Percentiles rank a stretch among this genome's conserved stretches.
Conservation (phyloP, 2,329 filamentous ascomycete species). For the Colletotrichum paranaense region DNA sequence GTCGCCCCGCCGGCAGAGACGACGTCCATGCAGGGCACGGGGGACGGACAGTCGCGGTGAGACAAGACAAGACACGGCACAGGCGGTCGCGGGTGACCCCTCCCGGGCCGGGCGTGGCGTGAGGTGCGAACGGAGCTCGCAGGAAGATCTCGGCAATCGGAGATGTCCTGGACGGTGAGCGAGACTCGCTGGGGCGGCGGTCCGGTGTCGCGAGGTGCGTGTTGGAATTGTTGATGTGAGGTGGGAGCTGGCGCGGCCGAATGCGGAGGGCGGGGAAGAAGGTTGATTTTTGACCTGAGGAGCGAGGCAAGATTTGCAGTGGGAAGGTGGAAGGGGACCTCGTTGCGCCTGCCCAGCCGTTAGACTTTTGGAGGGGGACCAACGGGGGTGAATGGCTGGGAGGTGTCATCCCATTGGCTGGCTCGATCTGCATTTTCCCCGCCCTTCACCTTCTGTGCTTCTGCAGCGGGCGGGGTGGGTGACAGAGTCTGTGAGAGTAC, state of each 20-base stretch:
- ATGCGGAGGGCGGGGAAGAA: constrained; percentile 37
- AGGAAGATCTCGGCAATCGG: constrained; percentile 25
- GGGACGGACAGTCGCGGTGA: constrained; percentile 31
- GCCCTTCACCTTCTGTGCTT: constrained; percentile 24
- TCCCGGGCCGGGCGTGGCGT: constrained; percentile 32
- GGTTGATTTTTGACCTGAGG: constrained; percentile 34
- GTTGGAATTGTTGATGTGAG: constrained; percentile 32
- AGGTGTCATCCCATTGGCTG: constrained; percentile 12
- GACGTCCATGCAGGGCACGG: constrained; percentile 57
- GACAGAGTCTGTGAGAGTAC: not conserved
- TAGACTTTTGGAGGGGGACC: constrained; percentile 13
- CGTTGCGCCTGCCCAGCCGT: constrained; percentile 26
- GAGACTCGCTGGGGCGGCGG: constrained; percentile 33
- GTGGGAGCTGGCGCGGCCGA: constrained; percentile 35
- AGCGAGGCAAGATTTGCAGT: constrained; percentile 35
- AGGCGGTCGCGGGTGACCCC: constrained; percentile 36
- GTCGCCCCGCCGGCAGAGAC: constrained; percentile 58
- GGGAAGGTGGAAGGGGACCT: constrained; percentile 27
- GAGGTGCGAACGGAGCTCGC: constrained; percentile 26
- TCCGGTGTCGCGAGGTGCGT: constrained; percentile 38
- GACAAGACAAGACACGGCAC: constrained; percentile 33
- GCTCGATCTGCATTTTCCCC: not conserved
- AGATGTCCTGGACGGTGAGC: constrained; percentile 32
- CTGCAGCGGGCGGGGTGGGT: constrained; percentile 23
- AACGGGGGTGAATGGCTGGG: constrained; percentile 3